Base-by-base conservation (phyloP, 1,284 basidiomycete species). In the Irpex lacteus region DNA sequence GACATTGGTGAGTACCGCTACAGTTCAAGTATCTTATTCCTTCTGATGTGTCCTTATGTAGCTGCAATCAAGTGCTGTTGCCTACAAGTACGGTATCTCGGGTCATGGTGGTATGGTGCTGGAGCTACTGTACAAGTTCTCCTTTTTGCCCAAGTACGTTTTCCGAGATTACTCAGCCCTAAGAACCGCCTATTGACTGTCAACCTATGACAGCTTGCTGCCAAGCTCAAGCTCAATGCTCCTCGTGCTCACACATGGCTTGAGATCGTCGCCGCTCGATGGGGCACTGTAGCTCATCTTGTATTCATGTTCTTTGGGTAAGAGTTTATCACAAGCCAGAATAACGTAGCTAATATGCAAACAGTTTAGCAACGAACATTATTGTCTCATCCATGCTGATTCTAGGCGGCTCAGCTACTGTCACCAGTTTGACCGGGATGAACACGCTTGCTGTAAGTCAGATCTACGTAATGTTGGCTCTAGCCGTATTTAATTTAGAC, bases 81-180 rank as follows among this genome's bases (percentile, higher is more conserved):
- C 88, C 0, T 96, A 96, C 76, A 90, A 90, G 73, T 94, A 89
- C 70, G 94, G 94, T 65, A 85, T 86, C 75, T 84, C 80, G 1
- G 81, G 80, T 3, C 80, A 0, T 82, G 80, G 78, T 82, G 81
- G 78, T 82, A 81, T 66, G 80, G 78, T 8, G 75, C 80, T 8
- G 80, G 80, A 32, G 79, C 76, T 52, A 84, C 82, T 0, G 79
- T 85, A 4, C 85, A 86, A 67, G 83, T 87, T 36, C 73, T 86
- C 11, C 75, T 86, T 7, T 85, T 85, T 67, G 69, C 73, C 62
- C 69, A 76, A 73, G 77, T 78, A 49, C 9, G 75, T 59, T 5
- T n/a, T 15, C 8, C 5, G 11, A 18, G 50, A 8, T 56, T 26
- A 26, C 26, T 44, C 11, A 37, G n/a, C 34, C 7, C 53, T 13